These are phyloP conservation scores for Baeospora myosura DNA, from an alignment of 1,284 basidiomycete genomes.

Conservation along the genomic window DNA sequence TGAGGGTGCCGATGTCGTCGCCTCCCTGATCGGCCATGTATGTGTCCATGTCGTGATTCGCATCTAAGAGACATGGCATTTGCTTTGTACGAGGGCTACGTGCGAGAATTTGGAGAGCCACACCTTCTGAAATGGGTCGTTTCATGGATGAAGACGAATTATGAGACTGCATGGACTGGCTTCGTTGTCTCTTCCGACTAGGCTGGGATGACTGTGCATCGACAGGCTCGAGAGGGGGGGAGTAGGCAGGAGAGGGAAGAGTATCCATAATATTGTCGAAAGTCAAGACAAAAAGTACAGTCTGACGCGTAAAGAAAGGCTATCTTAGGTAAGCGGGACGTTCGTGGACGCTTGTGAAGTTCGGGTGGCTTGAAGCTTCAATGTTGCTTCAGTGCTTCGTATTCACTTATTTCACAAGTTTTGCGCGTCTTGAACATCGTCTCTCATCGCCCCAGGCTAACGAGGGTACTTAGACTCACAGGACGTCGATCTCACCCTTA, in stretches of 20 bases:
- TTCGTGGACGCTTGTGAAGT: too few species aligned
- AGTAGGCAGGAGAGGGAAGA: conserved; percentile 15
- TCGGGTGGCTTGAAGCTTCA: too few species aligned
- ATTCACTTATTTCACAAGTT: too few species aligned
- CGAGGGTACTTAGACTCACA: too few species aligned
- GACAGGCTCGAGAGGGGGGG: conserved; percentile 11
- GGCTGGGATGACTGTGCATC: conserved; percentile 10
- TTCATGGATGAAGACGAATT: conserved; percentile 62
- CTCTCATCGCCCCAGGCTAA: too few species aligned
- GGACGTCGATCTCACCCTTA: too few species aligned
- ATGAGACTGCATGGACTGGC: conserved; percentile 32
- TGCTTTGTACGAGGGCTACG: conserved; percentile 38
- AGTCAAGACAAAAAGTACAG: neutral
- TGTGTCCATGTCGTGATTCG: conserved; percentile 52
- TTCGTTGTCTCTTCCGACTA: conserved; percentile 7
- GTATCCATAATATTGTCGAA: conserved; percentile 11
- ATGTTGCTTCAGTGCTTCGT: too few species aligned
- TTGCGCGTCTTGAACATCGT: too few species aligned
- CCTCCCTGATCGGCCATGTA: conserved; percentile 69
- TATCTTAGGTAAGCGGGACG: too few species aligned
- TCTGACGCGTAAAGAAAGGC: conserved; percentile 1
- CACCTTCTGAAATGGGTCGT: conserved; percentile 59
- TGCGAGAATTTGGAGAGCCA: conserved; percentile 30
- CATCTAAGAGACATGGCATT: conserved; percentile 32
- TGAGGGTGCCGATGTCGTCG: conserved; percentile 23